Conservation (phyloP, 1,139 yeast species). For the Pichia sp. region DNA sequence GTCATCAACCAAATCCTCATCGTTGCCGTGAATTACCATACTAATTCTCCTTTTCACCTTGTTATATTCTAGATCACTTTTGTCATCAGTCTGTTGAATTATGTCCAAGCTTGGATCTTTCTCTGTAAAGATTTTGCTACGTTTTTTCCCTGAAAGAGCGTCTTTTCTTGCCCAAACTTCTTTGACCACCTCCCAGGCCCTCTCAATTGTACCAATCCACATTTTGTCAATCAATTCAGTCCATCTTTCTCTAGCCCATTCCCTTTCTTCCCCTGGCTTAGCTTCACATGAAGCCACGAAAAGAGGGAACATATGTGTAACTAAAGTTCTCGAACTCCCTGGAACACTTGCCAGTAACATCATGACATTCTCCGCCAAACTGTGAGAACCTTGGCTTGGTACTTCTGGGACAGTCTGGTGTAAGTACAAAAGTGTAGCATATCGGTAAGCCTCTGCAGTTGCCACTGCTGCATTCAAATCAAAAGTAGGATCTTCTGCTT, state of each 20-base stretch:
- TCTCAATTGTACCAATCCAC: conserved; percentile 63
- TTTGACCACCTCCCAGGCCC: conserved; percentile 63
- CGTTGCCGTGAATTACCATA: conserved; percentile 42
- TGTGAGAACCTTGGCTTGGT: conserved; percentile 52
- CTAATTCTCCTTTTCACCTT: conserved; percentile 30
- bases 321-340: conserved; percentile 49
- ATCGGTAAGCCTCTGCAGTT: conserved; percentile 66
- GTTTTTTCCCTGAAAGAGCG: conserved; percentile 31
- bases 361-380: conserved; percentile 55
- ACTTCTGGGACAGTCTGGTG: conserved; percentile 71
- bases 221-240: conserved; percentile 45
- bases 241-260: conserved; percentile 63
- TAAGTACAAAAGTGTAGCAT: conserved; percentile 51
- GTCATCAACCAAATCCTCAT: conserved; percentile 33
- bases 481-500: conserved; percentile 43
- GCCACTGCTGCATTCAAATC: conserved; percentile 59
- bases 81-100: conserved; percentile 26
- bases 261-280: conserved; percentile 51
- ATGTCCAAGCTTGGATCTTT: conserved; percentile 8
- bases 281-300: conserved; percentile 65
- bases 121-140: not conserved
- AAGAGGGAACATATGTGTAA: conserved; percentile 61
- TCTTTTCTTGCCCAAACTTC: conserved; percentile 68
- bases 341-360: conserved; percentile 62
- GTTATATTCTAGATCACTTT: conserved; percentile 21